Evolutionary conservation across 306 rosid genomes (phyloP), one percentile per base, ranked within the genome.

Genomic region (Lathyrus sativus): DNA sequence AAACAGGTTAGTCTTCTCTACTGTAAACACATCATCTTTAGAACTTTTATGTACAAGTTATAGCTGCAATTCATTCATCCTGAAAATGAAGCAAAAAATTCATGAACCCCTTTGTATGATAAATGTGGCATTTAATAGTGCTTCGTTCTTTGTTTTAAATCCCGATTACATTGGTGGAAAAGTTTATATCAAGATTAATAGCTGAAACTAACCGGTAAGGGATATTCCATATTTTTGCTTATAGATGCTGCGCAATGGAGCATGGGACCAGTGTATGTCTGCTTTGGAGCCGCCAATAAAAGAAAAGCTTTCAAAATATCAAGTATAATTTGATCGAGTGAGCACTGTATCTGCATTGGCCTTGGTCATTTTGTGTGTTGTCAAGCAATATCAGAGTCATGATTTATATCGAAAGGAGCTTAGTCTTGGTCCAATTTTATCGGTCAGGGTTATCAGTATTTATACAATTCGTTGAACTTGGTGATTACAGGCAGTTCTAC

Each of bases 241-340:
- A 12, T 78, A 95, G 99, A 91, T 95, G 99, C 91, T 95, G 75
- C 82, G 78, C 49, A 85, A 87, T 81, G 99, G 97, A 79, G 97
- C 89, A 1, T 95, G 99, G 99, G 99, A 95, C 73, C 99, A 95
- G 80, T 91, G 91, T 55, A 87, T 85, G 91, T 87, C 99, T 73
- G 89, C 92, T 63, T 84, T 95, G 88, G 99, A 88, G 81, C 91
- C 97, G 45, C 84, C 88, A 11, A 79, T 85, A 65, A 91, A 84
- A 92, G 97, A 91, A 62, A 84, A 83, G 84, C 91, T 95, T 57
- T 95, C 95, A 54, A 87, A 88, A 79, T 95, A 90, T 89, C 92
- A 80, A 85, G 88, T 91, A 51, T 95, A 82, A 77, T 69, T 29
- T 12, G 48, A 38, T 37, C 55, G 29, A 55, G 72, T 38, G 86